Evolutionary conservation across 805 yeast species (phyloP).

Genomic region (Candida nitratophila): DNA sequence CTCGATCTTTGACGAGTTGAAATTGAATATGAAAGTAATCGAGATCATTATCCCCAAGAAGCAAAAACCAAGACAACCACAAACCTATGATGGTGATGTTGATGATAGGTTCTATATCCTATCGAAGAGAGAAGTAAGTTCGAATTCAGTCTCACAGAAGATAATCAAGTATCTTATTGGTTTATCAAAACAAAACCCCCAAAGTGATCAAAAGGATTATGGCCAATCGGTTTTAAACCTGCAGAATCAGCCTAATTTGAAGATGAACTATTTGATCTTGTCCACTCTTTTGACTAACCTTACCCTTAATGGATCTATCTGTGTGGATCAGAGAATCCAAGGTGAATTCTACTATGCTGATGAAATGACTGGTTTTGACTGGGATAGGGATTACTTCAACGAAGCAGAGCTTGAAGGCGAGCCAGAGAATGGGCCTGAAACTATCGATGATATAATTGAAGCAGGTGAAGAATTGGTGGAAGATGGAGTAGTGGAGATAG

Average conservation of each 20-base stretch:
- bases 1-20: slow-evolving; percentile 43
- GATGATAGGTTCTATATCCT: slow-evolving; percentile 19
- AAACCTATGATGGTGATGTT: slow-evolving; percentile 17
- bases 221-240: slow-evolving; percentile 24
- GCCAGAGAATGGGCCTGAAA: not conserved
- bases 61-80: no score
- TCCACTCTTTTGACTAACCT: slow-evolving; percentile 19
- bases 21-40: slow-evolving; percentile 16
- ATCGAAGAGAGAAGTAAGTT: slow-evolving; percentile 16
- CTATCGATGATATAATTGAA: no score
- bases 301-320: slow-evolving; percentile 17
- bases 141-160: slow-evolving; percentile 17
- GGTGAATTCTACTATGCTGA: slow-evolving; percentile 25
- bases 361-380: slow-evolving; percentile 14
- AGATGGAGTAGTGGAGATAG: no score
- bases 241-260: slow-evolving; percentile 17
- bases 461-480: no score
- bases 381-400: slow-evolving; percentile 10
- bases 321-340: slow-evolving; percentile 21
- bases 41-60: slow-evolving; percentile 29
- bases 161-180: slow-evolving; percentile 11
- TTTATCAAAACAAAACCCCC: not conserved
- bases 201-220: slow-evolving; percentile 1
- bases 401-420: not conserved
- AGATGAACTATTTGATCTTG: slow-evolving; percentile 22